phyloP scores from a whole-genome alignment of 768 basidiomycete genomes.

The Serendipita sp. region DNA sequence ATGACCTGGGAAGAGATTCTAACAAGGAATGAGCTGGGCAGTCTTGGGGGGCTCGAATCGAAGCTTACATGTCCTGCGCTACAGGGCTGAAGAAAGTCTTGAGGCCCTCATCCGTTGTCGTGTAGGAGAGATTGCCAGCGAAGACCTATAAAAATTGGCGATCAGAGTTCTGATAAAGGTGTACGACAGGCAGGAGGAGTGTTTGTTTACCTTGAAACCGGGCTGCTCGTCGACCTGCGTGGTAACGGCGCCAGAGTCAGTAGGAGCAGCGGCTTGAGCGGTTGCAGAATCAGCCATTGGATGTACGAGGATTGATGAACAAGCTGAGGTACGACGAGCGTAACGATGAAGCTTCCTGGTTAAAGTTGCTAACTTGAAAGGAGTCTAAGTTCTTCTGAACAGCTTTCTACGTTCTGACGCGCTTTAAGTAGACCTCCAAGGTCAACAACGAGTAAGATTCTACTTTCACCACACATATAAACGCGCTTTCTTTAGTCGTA shows the following conservation, averaged over 20 bases:
- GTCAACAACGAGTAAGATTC: background rate
- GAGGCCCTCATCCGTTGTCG: conserved; percentile 88
- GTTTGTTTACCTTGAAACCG: background rate
- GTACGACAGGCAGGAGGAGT: conserved; percentile 4
- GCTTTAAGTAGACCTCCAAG: too few relatives aligned
- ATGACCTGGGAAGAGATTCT: conserved; percentile 80
- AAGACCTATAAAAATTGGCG: conserved; percentile 46
- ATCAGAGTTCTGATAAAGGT: conserved; percentile 15
- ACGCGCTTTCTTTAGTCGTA: background rate
- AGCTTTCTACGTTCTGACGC: too few relatives aligned
- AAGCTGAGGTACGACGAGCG: conserved; percentile 3
- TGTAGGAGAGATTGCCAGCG: conserved; percentile 89
- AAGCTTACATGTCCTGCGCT: conserved; percentile 72
- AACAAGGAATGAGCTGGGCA: conserved; percentile 10
- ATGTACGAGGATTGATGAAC: conserved; percentile 7
- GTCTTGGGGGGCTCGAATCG: conserved; percentile 15
- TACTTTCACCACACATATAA: background rate
- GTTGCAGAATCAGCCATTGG: conserved; percentile 1
- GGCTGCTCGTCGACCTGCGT: conserved; percentile 6
- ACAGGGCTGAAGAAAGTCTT: conserved; percentile 86
- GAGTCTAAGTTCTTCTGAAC: background rate
- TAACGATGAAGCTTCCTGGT: background rate
- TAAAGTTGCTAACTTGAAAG: background rate
- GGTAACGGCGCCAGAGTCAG: conserved; percentile 5
- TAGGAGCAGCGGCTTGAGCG: background rate